These are phyloP conservation scores for Vigna trinervia DNA, from an alignment of 306 rosid species.

Conservation along the genomic window DNA sequence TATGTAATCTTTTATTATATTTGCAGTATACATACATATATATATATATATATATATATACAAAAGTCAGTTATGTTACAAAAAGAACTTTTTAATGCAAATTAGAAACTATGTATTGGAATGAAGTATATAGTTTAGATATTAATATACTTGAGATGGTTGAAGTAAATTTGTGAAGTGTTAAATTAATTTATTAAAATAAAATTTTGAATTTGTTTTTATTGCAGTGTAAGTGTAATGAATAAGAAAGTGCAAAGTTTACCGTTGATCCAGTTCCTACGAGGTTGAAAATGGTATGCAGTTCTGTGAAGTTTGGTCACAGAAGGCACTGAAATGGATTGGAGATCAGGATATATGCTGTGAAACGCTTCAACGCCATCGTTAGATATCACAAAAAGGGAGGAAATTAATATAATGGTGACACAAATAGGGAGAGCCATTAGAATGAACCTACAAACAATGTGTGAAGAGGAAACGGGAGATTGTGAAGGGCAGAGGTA, in stretches of 20 bases:
- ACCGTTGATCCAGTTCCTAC: constrained; percentile 85
- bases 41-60: too few species aligned
- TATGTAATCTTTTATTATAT: too few species aligned
- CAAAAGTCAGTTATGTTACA: too few species aligned
- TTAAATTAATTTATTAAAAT: too few species aligned
- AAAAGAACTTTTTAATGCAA: too few species aligned
- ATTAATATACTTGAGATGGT: too few species aligned
- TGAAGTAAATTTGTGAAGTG: too few species aligned
- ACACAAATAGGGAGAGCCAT: constrained; percentile 43
- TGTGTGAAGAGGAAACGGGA: background rate
- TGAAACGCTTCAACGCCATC: constrained; percentile 66
- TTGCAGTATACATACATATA: too few species aligned
- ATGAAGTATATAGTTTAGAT: too few species aligned
- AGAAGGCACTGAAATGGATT: constrained; percentile 44
- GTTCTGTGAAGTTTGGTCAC: constrained; percentile 59
- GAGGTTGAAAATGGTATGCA: constrained; percentile 84
- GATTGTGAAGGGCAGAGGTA: constrained; percentile 15
- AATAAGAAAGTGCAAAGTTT: background rate
- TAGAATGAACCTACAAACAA: background rate
- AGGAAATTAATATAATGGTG: constrained; percentile 33
- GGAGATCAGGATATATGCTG: constrained; percentile 46
- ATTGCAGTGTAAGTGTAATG: too few species aligned
- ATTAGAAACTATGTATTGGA: too few species aligned
- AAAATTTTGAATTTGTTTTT: too few species aligned
- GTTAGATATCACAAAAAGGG: constrained; percentile 38